A percentile compares a stretch with the other conserved stretches of the same genome.
Evolutionary conservation across 2,329 filamentous ascomycete genomes (phyloP).

Genomic region (Talaromyces sp.): DNA sequence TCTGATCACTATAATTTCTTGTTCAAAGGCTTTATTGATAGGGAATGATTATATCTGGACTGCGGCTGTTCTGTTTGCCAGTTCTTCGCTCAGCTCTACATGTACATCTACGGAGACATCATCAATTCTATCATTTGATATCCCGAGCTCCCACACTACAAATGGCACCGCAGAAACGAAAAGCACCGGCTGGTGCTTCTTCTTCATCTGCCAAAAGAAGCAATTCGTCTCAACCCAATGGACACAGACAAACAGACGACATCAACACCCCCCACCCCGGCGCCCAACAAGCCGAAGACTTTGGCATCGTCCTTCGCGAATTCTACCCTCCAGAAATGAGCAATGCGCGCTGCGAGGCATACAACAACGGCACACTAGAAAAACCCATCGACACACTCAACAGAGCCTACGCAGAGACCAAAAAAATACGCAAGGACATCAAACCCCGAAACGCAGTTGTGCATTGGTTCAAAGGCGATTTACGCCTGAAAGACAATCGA

Average conservation of each 20-base stretch:
- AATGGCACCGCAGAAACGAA: conserved; percentile 14
- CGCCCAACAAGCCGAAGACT: conserved; percentile 44
- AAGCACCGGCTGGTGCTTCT: background rate
- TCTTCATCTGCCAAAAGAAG: background rate
- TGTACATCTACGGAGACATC: background rate
- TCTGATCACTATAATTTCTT: background rate
- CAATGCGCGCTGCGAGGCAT: conserved; percentile 72
- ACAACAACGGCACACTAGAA: conserved; percentile 66
- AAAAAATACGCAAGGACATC: conserved; percentile 53
- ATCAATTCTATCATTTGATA: background rate
- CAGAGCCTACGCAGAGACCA: conserved; percentile 61
- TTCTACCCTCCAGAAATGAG: conserved; percentile 88
- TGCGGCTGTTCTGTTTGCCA: background rate
- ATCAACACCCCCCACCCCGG: conserved; percentile 31
- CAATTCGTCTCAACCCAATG: background rate
- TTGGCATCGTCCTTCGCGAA: conserved; percentile 67
- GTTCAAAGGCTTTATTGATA: background rate
- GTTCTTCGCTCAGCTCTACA: background rate
- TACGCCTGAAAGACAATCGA: conserved; percentile 72
- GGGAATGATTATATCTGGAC: background rate
- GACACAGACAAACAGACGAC: background rate
- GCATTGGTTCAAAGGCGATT: conserved; percentile 88
- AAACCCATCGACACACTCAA: conserved; percentile 71
- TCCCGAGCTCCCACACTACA: background rate
- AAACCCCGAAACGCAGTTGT: conserved; percentile 63